Evolutionary conservation across 768 basidiomycete species (phyloP), one percentile per base, ranked within the genome.

Genomic region (Amanita pseudoporphyria): DNA sequence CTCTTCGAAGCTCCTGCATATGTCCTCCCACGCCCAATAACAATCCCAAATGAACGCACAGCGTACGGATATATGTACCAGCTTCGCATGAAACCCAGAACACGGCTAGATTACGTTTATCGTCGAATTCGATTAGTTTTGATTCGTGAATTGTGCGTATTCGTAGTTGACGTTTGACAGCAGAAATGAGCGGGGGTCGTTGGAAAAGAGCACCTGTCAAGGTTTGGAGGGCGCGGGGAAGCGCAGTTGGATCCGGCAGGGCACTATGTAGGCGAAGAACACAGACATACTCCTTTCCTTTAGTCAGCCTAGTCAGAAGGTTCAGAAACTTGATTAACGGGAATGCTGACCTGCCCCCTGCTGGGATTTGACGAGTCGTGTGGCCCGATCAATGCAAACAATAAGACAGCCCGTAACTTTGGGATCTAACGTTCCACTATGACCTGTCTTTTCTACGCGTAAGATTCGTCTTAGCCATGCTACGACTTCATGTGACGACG

Each of bases 41-140:
- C 45, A 99, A 74, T 52, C 96, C 96, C 47, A 99, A 71, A 68
- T 99, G 96, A 12, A 99, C 96, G 64, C 96, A 99, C 39, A 99
- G 76, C 1, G 96, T 99, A 64, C 96, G 86, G 57, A 89, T 89
- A 56, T 89, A 89, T n/a, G 87, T 90, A 52, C 96, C 96, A 32
- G 96, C 96, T 65, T 99, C 96, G 64, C 96, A 99, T 18, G 88
- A 92, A 19, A 97, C 96, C 91, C 92, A 95, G 73, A 98, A 99
- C 16, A 99, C 94, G 35, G 80, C 91, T 47, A 99, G 79, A 60
- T 96, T 94, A 45, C 96, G 82, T 64, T 96, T 89, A 62, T 97
- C 93, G 65, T 99, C 96, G 58, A 92, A 97, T 67, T 99, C 96
- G 57, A 96, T 75, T 14, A 99, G 74, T 56, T 89, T 96, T 41